Evolutionary conservation across 1,139 yeast genomes (phyloP).

Genomic region (Meyerozyma athensensis): DNA sequence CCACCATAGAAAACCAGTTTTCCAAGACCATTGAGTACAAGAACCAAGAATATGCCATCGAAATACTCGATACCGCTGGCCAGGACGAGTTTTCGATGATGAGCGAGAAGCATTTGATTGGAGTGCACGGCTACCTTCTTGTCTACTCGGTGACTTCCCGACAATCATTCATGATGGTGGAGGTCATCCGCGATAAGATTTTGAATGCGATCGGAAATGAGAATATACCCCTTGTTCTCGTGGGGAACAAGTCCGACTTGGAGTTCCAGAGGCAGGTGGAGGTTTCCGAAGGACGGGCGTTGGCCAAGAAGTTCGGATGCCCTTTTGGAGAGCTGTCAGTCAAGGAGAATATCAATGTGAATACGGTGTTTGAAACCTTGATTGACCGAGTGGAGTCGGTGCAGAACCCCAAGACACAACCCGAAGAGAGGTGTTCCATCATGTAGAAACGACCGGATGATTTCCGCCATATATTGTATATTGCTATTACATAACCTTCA

Average conservation of each 20-base stretch:
- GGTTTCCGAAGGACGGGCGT: constrained; percentile 54
- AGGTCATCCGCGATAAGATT: constrained; percentile 78
- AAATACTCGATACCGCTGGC: constrained; percentile 92
- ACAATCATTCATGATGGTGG: constrained; percentile 74
- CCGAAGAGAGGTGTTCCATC: constrained; percentile 36
- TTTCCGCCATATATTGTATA: not conserved
- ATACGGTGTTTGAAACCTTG: constrained; percentile 59
- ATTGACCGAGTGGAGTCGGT: constrained; percentile 66
- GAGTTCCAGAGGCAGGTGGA: constrained; percentile 62
- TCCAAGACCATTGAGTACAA: constrained; percentile 65
- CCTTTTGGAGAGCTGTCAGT: constrained; percentile 82
- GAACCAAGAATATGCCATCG: constrained; percentile 76
- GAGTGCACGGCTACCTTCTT: constrained; percentile 79
- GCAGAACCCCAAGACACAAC: constrained; percentile 43
- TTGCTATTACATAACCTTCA: not conserved
- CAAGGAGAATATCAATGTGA: constrained; percentile 65
- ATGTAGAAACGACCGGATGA: not conserved
- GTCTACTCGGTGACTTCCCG: constrained; percentile 81
- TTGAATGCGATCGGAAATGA: constrained; percentile 72
- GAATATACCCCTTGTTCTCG: constrained; percentile 70
- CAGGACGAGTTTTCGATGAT: constrained; percentile 86
- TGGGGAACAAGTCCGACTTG: constrained; percentile 82
- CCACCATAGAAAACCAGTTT: constrained; percentile 89
- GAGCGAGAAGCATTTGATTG: constrained; percentile 77
- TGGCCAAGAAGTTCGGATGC: constrained; percentile 60